Conservation (phyloP, 176 grass and related monocot genomes). For the Musa itinerans region DNA sequence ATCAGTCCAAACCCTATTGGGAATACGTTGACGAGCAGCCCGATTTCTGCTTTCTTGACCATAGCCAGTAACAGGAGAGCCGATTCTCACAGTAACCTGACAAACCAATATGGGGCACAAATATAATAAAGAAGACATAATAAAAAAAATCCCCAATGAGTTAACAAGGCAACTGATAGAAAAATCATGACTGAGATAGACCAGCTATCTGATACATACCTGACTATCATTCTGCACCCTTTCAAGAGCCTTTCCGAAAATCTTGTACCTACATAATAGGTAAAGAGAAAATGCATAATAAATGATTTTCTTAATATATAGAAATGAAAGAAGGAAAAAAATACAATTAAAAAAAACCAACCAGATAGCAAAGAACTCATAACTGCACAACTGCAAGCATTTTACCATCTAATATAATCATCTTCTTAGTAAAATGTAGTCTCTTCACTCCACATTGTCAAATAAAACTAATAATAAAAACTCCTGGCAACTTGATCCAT, state of each 20-base stretch:
- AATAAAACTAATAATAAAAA: too few species aligned
- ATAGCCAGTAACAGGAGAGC: conserved; percentile 90
- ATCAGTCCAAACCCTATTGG: conserved; percentile 87
- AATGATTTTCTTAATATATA: conserved; percentile 8
- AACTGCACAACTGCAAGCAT: background rate
- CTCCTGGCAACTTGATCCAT: too few species aligned
- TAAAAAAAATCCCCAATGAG: background rate
- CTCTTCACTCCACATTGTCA: too few species aligned
- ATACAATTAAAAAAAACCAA: background rate
- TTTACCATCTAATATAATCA: too few species aligned
- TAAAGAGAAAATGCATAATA: conserved; percentile 15
- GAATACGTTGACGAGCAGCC: conserved; percentile 76
- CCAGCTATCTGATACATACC: conserved; percentile 24
- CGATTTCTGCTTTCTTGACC: conserved; percentile 90
- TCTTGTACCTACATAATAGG: conserved; percentile 58
- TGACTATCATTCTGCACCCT: conserved; percentile 82
- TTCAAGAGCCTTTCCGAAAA: conserved; percentile 84
- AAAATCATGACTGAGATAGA: background rate
- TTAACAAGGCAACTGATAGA: background rate
- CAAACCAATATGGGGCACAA: conserved; percentile 8
- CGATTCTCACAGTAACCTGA: conserved; percentile 74
- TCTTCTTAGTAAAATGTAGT: too few species aligned
- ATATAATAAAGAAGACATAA: conserved; percentile 16
- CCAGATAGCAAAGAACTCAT: too few species aligned
- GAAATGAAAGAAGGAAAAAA: conserved; percentile 1